phyloP scores from a whole-genome alignment of 1,139 yeast genomes.

The Cylindricascospora bacillispora region DNA sequence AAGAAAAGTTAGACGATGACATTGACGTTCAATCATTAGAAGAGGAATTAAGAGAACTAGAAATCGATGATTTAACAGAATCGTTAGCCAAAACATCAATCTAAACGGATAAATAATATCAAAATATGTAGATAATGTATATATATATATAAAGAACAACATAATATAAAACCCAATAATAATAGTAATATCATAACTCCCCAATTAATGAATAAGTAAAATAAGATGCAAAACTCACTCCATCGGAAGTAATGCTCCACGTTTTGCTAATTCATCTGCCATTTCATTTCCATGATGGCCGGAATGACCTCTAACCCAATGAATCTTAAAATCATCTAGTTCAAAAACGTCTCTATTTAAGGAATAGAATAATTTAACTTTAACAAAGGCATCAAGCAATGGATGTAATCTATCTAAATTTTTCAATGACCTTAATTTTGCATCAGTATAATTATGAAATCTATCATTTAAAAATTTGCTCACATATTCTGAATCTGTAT shows the following conservation, averaged over 20 bases:
- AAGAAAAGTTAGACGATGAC: slow-evolving; percentile 39
- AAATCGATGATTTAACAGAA: slow-evolving; percentile 46
- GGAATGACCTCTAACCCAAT: slow-evolving; percentile 62
- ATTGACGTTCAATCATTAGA: slow-evolving; percentile 48
- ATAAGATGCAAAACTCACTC: no score
- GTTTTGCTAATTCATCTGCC: slow-evolving; percentile 66
- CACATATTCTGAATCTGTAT: slow-evolving; percentile 46
- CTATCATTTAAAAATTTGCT: slow-evolving; percentile 40
- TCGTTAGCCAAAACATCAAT: slow-evolving; percentile 44
- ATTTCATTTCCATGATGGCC: slow-evolving; percentile 59
- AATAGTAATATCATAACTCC: no score
- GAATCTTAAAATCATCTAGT: slow-evolving; percentile 29
- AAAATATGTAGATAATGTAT: slow-evolving; percentile 1
- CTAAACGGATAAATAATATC: slow-evolving; percentile 2
- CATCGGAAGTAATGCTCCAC: slow-evolving; percentile 52
- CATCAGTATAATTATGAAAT: slow-evolving; percentile 29
- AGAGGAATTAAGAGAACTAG: slow-evolving; percentile 37
- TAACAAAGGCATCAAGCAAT: slow-evolving; percentile 16
- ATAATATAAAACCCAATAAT: no score
- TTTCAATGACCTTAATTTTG: slow-evolving; percentile 19
- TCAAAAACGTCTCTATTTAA: slow-evolving; percentile 16
- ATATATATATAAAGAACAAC: not conserved
- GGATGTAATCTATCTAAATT: slow-evolving; percentile 21
- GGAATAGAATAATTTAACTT: slow-evolving; percentile 23
- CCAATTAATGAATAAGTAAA: no score